Evolutionary conservation across 306 rosid species (phyloP), one percentile per base, ranked within the genome.

Genomic region (Vachellia pachyceras): DNA sequence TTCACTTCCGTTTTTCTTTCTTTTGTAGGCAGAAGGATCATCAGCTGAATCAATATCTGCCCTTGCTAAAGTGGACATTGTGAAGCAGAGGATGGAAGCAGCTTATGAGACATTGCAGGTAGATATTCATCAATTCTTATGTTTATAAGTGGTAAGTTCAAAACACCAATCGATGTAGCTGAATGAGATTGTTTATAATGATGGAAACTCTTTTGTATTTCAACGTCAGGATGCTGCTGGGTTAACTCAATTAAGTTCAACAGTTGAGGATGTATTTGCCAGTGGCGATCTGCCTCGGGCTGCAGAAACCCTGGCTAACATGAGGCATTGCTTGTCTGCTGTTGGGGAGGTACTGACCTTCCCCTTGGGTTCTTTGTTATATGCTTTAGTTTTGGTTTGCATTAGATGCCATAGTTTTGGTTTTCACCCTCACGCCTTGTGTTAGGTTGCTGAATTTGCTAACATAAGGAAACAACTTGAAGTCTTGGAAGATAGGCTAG

Each of bases 51-150:
- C 98, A 60, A 92, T 96, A 81, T 87, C 98, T 22, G 98, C 99
- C 33, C 94, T 96, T 54, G 97, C 99, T 44, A 93, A 89, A 86
- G 98, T 93, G 0, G 99, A 96, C 73, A 84, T 87, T 13, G 98
- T 96, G 63, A 96, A 96, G 92, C 99, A 96, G 90, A 92, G 99
- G 64, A 96, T 96, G 99, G 99, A 96, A 89, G 94, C 97, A 78
- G 99, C 98, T 3, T 93, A 93, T 79, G 94, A 90, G 70, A 96
- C 99, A 5, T 84, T 90, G 76, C 99, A 96, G 98, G 98, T 94
- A 71, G 66, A 64, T 22, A 85, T 54, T 44, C 72, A 10, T 79
- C 75, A 25, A 42, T 78, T 85, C 71, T 61, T 42, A 6, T 76
- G 11, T 68, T 60, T 55, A 39, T 1, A 60, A 52, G 73, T 79